These are phyloP conservation scores for Apiospora kogelbergensis DNA, from an alignment of 2,329 filamentous ascomycete genomes.

Conservation along the genomic window DNA sequence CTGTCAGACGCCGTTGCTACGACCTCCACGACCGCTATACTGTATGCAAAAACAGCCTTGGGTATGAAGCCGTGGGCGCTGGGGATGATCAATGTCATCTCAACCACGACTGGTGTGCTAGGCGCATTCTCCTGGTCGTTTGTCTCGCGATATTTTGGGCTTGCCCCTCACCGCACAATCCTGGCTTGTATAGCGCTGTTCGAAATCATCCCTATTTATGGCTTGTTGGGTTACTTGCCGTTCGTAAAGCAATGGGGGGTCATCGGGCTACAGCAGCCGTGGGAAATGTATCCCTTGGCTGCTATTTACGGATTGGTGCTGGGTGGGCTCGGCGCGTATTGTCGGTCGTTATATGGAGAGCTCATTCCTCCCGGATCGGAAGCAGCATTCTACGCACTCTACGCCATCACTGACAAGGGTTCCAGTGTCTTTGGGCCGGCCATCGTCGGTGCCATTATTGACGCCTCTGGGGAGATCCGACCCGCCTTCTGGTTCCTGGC, in stretches of 20 bases:
- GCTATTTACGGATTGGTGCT: constrained; percentile 91
- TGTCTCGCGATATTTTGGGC: constrained; percentile 66
- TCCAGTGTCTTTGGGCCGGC: constrained; percentile 91
- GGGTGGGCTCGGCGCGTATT: constrained; percentile 90
- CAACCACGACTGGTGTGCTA: constrained; percentile 77
- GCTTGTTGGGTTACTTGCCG: constrained; percentile 83
- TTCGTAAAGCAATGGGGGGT: constrained; percentile 73
- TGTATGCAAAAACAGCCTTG: constrained; percentile 92
- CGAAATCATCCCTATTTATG: constrained; percentile 90
- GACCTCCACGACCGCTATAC: constrained; percentile 87
- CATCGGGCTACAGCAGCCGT: constrained; percentile 84
- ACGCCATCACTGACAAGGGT: constrained; percentile 97
- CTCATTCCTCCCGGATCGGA: constrained; percentile 93
- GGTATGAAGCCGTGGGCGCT: constrained; percentile 86
- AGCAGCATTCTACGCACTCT: constrained; percentile 93
- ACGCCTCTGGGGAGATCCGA: constrained; percentile 75
- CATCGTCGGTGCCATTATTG: constrained; percentile 90
- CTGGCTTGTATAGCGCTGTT: constrained; percentile 89
- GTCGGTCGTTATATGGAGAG: constrained; percentile 87
- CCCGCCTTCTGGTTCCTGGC: constrained; percentile 93
- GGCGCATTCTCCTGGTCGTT: constrained; percentile 90
- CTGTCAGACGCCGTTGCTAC: constrained; percentile 93
- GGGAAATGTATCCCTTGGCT: constrained; percentile 95
- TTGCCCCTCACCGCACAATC: constrained; percentile 84
- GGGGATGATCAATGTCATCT: constrained; percentile 91